Conservation (phyloP, 768 basidiomycete genomes). For the Russula sp. region DNA sequence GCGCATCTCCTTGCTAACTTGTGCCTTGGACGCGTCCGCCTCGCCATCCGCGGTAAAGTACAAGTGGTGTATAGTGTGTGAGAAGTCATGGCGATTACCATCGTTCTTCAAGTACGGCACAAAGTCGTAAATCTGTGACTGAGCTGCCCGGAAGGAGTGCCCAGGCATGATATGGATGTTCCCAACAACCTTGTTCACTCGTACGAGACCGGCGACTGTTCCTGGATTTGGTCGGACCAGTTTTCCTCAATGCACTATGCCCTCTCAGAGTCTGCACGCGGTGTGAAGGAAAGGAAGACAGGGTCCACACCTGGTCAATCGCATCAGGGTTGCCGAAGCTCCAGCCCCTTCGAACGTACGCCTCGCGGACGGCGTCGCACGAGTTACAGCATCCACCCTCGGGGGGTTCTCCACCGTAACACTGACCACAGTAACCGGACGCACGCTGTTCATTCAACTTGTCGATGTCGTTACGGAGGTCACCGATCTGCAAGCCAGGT, state of each 20-base stretch:
- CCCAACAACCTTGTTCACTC: too few species aligned
- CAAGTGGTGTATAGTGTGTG: too few species aligned
- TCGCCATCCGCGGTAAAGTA: too few species aligned
- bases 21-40: too few species aligned
- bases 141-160: too few species aligned
- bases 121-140: too few species aligned
- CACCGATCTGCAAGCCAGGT: constrained; percentile 46
- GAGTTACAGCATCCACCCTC: constrained; percentile 86
- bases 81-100: too few species aligned
- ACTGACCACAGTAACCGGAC: constrained; percentile 83
- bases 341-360: constrained; percentile 92
- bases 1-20: too few species aligned
- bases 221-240: too few species aligned
- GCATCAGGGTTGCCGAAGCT: constrained; percentile 86
- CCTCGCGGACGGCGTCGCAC: constrained; percentile 89
- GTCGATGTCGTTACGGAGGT: constrained; percentile 84
- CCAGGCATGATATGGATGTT: too few species aligned
- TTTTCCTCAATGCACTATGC: constrained; percentile 87
- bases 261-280: not conserved
- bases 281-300: not conserved
- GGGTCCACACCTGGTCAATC: constrained; percentile 75
- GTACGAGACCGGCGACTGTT: too few species aligned
- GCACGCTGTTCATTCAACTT: constrained; percentile 58
- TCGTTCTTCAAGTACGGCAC: too few species aligned
- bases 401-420: constrained; percentile 85